These are phyloP conservation scores for Setaria viridis DNA, from an alignment of 202 grass and related monocot genomes.

Conservation along the genomic window DNA sequence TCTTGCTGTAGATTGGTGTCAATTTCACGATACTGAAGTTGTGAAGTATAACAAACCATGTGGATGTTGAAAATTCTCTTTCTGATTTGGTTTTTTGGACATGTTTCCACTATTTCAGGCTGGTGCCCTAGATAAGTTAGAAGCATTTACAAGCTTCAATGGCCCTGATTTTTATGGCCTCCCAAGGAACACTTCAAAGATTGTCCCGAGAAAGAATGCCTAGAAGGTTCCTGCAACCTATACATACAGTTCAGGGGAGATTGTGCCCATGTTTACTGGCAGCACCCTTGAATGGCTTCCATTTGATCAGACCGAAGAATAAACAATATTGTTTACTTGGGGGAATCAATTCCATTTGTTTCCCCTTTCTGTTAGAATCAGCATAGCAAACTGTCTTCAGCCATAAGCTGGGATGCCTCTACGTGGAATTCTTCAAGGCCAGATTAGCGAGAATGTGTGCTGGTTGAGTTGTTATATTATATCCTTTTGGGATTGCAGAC, in stretches of 20 bases:
- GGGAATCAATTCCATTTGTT: slow-evolving; percentile 18
- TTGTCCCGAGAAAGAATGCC: slow-evolving; percentile 67
- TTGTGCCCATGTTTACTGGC: slow-evolving; percentile 85
- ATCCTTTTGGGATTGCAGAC: slow-evolving; percentile 5
- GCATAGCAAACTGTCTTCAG: slow-evolving; percentile 5
- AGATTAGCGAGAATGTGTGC: not conserved
- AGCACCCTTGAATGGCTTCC: slow-evolving; percentile 79
- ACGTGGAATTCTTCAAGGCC: not conserved
- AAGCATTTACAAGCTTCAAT: slow-evolving; percentile 94
- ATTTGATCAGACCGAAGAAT: slow-evolving; percentile 48
- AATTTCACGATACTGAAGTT: not conserved
- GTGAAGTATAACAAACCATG: not conserved
- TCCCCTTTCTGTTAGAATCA: slow-evolving; percentile 6
- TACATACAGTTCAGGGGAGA: slow-evolving; percentile 61
- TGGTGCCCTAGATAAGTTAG: slow-evolving; percentile 85
- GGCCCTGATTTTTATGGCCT: slow-evolving; percentile 98
- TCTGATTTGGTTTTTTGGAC: not conserved
- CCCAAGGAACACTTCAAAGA: slow-evolving; percentile 74
- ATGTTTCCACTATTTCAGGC: slow-evolving; percentile 53
- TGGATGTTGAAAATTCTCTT: not conserved
- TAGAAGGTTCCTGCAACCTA: slow-evolving; percentile 86
- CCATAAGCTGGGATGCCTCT: not conserved
- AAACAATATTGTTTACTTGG: not conserved
- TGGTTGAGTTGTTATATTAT: not conserved
- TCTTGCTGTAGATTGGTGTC: slow-evolving; percentile 3